Base-by-base conservation (phyloP, 441 rosid species). In the Gossypium lobatum region DNA sequence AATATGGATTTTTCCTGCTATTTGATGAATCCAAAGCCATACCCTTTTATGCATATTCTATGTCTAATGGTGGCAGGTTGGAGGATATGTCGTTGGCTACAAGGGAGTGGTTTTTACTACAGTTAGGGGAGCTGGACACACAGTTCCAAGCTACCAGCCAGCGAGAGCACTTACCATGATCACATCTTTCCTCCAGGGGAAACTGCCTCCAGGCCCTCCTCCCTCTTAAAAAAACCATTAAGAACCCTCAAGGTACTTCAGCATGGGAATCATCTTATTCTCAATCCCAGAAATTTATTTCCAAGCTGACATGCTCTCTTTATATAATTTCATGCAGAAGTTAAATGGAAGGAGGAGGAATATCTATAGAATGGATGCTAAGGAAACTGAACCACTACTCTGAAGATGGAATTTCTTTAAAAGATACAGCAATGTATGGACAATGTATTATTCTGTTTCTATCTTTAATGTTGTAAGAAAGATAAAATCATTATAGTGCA, bases 91-190 rank as follows among this genome's bases (percentile, higher is more conserved):
- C n/a, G 81, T 72, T 28, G 82, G 60, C 58, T 80, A 85, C 70
- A 58, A 81, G 68, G 88, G 87, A 68, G 1, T 85, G 71, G 54
- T 65, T 16, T 74, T 87, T 11, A 4, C 53, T 9, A 81, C 91
- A 13, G 83, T 84, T 6, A 77, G 86, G 74, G 91, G 83, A 26
- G 77, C 88, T 0, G 86, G 88, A 18, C 88, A 87, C 76, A 14
- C 21, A 0, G 86, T 85, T 75, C 86, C 85, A 8, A 83, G 83
- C 80, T 76, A 80, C 77, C 81, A 84, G 53, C 88, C 87, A 10
- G 72, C 73, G 75, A 62, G 84, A 42, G 78, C 91, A 50, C 81
- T 87, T 14, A 61, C 78, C 62, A 73, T 85, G 86, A 76, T 87
- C 73, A 57, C 84, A 21, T 72, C 83, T 39, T 84, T 86, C 75